Conservation (phyloP, 495 filamentous ascomycete genomes). For the Trichocladium uniseriatum region DNA sequence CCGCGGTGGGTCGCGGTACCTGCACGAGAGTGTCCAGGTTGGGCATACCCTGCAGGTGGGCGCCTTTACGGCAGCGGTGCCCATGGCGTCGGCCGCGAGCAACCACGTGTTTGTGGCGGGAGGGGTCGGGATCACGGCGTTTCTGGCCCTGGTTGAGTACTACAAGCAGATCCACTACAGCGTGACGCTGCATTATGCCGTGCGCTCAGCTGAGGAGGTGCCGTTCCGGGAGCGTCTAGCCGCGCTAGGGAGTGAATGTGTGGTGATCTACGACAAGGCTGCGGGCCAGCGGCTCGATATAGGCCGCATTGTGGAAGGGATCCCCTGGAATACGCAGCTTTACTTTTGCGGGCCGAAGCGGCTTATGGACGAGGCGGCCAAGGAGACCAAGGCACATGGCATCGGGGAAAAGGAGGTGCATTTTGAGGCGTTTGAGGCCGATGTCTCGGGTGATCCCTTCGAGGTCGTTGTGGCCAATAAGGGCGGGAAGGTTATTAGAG, state of each 20-base stretch:
- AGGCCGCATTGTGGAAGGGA: slow-evolving; percentile 25
- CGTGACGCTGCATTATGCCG: slow-evolving; percentile 39
- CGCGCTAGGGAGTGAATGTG: slow-evolving; percentile 23
- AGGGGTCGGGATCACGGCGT: slow-evolving; percentile 47
- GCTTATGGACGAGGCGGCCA: slow-evolving; percentile 39
- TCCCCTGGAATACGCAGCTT: slow-evolving; percentile 41
- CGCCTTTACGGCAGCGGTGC: slow-evolving; percentile 32
- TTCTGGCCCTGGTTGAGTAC: slow-evolving; percentile 28
- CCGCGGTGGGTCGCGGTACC: slow-evolving; percentile 40
- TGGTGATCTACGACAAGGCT: slow-evolving; percentile 39
- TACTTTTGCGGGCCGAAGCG: slow-evolving; percentile 47
- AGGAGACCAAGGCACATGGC: slow-evolving; percentile 26
- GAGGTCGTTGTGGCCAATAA: slow-evolving; percentile 37
- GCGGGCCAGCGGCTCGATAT: slow-evolving; percentile 42
- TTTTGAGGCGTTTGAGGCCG: slow-evolving; percentile 46
- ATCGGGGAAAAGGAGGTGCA: slow-evolving; percentile 41
- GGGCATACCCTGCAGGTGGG: slow-evolving; percentile 38
- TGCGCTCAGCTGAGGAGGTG: slow-evolving; percentile 36
- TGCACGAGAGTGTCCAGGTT: slow-evolving; percentile 39
- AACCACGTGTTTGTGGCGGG: slow-evolving; percentile 45
- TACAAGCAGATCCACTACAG: slow-evolving; percentile 37
- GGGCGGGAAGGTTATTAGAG: slow-evolving; percentile 21
- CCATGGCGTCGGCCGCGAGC: slow-evolving; percentile 26
- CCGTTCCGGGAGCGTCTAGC: slow-evolving; percentile 37
- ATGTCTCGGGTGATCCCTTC: slow-evolving; percentile 46